Evolutionary conservation across 2,329 filamentous ascomycete genomes (phyloP).

Genomic region (Fusarium oligoseptatum): DNA sequence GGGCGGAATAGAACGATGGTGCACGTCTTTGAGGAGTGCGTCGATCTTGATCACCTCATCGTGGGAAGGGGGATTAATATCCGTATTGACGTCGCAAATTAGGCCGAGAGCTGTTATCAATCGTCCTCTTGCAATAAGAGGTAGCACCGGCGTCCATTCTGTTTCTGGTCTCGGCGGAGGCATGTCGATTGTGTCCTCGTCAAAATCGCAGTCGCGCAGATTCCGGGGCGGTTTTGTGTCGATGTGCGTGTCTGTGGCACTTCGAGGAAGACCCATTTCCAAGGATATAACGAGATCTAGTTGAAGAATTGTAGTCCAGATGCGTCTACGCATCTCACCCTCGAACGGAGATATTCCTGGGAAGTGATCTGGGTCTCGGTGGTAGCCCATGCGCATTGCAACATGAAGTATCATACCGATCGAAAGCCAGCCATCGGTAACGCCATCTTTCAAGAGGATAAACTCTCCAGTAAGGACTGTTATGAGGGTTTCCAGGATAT

Average conservation of each 20-base stretch:
- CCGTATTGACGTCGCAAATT: constrained; percentile 26
- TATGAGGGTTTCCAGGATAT: constrained; percentile 29
- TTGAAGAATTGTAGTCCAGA: constrained; percentile 65
- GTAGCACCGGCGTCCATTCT: constrained; percentile 25
- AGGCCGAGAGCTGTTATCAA: constrained; percentile 19
- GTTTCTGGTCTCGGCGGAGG: constrained; percentile 27
- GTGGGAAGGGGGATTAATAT: constrained; percentile 20
- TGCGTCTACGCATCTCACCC: constrained; percentile 63
- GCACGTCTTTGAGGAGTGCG: constrained; percentile 25
- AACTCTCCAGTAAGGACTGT: constrained; percentile 26
- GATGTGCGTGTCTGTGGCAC: constrained; percentile 9
- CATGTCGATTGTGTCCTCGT: constrained; percentile 14
- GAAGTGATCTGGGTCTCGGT: constrained; percentile 32
- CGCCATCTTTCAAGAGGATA: constrained; percentile 19
- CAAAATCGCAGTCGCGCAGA: constrained; percentile 26
- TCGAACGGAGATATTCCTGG: constrained; percentile 53
- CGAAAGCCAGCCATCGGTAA: constrained; percentile 20
- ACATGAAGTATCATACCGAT: constrained; percentile 29
- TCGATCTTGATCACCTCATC: constrained; percentile 17
- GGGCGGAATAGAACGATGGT: constrained; percentile 18
- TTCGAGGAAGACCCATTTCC: constrained; percentile 66
- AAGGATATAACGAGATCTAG: constrained; percentile 73
- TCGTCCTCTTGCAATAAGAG: constrained; percentile 19
- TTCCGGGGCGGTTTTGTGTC: constrained; percentile 25
- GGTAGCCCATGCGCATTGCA: constrained; percentile 34